Evolutionary conservation across 306 rosid species (phyloP), one percentile per base, ranked within the genome.

Genomic region (Styphnolobium japonicum): DNA sequence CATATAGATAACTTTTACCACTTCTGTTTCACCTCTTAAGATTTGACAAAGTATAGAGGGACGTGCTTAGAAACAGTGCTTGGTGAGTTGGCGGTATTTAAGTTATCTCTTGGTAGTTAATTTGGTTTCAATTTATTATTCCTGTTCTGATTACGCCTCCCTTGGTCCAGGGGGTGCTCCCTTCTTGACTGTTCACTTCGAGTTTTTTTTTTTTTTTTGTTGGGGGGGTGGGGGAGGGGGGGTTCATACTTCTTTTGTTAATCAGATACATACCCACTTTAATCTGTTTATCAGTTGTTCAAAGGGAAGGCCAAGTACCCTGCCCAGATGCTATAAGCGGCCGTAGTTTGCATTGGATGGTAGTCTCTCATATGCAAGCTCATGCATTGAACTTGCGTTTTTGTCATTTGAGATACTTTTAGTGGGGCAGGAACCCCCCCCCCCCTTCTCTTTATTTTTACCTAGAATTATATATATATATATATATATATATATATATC

Each of bases 1-100:
- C 81, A 83, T 74, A 67, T 61, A 63, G 69, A 73, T 71, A 31
- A 67, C 37, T 80, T 79, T 3, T 75, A 23, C 53, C 55, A 39
- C 72, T 36, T 45, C 57, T 75, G 80, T 62, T 79, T 75, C 36
- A 34, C 57, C 67, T 12, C 48, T 39, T 40, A 29, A n/a, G 69
- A 79, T 74, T 61, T 57, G 80, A 22, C 23, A 36, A 62, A 52
- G 25, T 23, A 34, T 69, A 37, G 64, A 51, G 67, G 71, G 58
- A 80, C 71, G 61, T 67, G 51, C 63, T 77, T 45, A 53, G 60
- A 57, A 68, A 48, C 52, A 67, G 81, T 65, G 71, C 55, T 52
- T 37, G 67, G 65, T 77, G n/a, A n/a, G n/a, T n/a, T n/a, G n/a
- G n/a, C n/a, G 51, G 15, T 37, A 65, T 19, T 55, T 9, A 80